These are phyloP conservation scores for Cordyceps militaris DNA, from an alignment of 2,329 filamentous ascomycete genomes.

Conservation along the genomic window DNA sequence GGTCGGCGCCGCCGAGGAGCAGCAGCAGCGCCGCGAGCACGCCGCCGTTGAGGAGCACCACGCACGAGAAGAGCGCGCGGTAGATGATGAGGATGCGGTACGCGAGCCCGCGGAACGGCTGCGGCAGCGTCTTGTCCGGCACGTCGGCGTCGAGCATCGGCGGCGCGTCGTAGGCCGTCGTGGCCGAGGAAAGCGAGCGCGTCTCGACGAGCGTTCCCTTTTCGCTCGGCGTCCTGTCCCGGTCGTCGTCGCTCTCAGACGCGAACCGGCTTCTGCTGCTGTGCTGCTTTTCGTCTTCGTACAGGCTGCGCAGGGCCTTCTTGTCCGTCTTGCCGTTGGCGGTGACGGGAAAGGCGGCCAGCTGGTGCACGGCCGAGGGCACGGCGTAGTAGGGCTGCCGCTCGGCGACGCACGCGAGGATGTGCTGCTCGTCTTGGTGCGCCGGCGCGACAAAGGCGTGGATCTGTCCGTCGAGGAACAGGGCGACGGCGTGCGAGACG, in stretches of 20 bases:
- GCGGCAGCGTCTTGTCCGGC: constrained; percentile 34
- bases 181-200: constrained; percentile 22
- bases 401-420: constrained; percentile 34
- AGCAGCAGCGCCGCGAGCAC: constrained; percentile 38
- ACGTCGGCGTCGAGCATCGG: constrained; percentile 26
- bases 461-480: constrained; percentile 41
- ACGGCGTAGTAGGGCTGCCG: constrained; percentile 50
- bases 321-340: constrained; percentile 52
- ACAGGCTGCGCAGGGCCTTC: constrained; percentile 31
- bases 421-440: constrained; percentile 27
- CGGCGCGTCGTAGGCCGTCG: constrained; percentile 17
- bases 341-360: constrained; percentile 41
- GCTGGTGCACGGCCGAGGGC: constrained; percentile 37
- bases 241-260: background rate
- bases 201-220: constrained; percentile 22
- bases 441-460: constrained; percentile 42
- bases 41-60: constrained; percentile 43
- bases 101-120: constrained; percentile 33
- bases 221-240: constrained; percentile 15
- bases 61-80: constrained; percentile 47
- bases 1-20: constrained; percentile 24
- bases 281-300: background rate
- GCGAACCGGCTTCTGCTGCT: background rate
- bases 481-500: constrained; percentile 40
- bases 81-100: constrained; percentile 46